phyloP scores from a whole-genome alignment of 768 basidiomycete species.

The Rubroboletus pulcherrimus region DNA sequence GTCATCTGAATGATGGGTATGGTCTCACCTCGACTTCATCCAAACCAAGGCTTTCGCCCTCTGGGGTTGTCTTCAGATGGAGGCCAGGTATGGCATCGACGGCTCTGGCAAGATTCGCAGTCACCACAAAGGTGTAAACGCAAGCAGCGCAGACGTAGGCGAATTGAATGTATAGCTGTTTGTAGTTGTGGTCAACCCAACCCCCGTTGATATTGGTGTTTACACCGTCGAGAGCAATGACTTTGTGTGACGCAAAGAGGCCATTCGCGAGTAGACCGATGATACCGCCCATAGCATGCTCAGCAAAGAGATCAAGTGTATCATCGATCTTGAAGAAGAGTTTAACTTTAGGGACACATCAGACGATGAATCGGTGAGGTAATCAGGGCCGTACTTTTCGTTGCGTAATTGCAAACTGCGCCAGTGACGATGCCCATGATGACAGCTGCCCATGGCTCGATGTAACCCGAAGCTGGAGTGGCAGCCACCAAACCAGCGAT shows the following conservation, averaged over 20 bases:
- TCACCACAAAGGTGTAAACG: slow-evolving; percentile 58
- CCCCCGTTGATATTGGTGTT: slow-evolving; percentile 53
- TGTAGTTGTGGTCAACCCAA: slow-evolving; percentile 74
- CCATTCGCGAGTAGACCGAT: slow-evolving; percentile 70
- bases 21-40: slow-evolving; percentile 64
- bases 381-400: slow-evolving; percentile 53
- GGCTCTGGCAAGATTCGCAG: slow-evolving; percentile 55
- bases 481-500: slow-evolving; percentile 87
- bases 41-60: slow-evolving; percentile 61
- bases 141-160: slow-evolving; percentile 57
- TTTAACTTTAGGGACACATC: slow-evolving; percentile 49
- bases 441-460: slow-evolving; percentile 74
- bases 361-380: slow-evolving; percentile 1
- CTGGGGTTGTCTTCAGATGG: slow-evolving; percentile 47
- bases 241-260: slow-evolving; percentile 64
- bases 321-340: slow-evolving; percentile 74
- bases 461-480: slow-evolving; percentile 81
- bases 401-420: slow-evolving; percentile 75
- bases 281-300: slow-evolving; percentile 84
- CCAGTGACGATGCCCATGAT: slow-evolving; percentile 74
- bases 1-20: neutral
- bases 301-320: slow-evolving; percentile 87
- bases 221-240: slow-evolving; percentile 69
- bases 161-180: slow-evolving; percentile 77
- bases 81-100: slow-evolving; percentile 59